Conservation (phyloP, 2,329 filamentous ascomycete species). For the Orbilia ellipsospora region DNA sequence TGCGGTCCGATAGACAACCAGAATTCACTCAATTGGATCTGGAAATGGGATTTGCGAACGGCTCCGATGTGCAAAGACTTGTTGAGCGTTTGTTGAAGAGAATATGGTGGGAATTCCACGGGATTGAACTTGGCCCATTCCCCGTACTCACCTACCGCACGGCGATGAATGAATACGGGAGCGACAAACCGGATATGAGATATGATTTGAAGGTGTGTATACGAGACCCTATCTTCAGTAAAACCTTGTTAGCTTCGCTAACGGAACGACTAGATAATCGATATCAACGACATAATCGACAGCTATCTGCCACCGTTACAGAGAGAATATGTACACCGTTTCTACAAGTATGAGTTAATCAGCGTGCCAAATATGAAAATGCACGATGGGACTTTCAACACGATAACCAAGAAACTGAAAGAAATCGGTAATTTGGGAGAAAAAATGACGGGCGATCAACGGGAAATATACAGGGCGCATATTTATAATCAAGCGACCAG, state of each 20-base stretch:
- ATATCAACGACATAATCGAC: slow-evolving; percentile 13
- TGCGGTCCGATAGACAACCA: slow-evolving; percentile 90
- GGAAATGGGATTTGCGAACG: slow-evolving; percentile 87
- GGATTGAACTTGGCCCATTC: slow-evolving; percentile 66
- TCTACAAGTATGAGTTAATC: slow-evolving; percentile 28
- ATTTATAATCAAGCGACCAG: neutral
- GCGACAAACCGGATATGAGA: slow-evolving; percentile 91
- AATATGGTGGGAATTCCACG: slow-evolving; percentile 68
- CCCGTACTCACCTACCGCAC: slow-evolving; percentile 75
- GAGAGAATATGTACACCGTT: neutral
- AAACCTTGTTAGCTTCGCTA: neutral
- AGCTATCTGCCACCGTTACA: neutral
- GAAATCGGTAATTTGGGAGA: neutral
- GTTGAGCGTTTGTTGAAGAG: slow-evolving; percentile 68
- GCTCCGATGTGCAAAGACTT: slow-evolving; percentile 74
- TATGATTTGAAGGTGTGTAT: slow-evolving; percentile 6
- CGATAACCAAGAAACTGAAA: neutral
- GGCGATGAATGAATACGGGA: slow-evolving; percentile 83
- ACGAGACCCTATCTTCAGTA: neutral
- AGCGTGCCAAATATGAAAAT: slow-evolving; percentile 3
- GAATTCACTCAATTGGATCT: slow-evolving; percentile 96
- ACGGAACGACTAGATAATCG: slow-evolving; percentile 15
- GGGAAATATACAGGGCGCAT: neutral
- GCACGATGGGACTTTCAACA: neutral
- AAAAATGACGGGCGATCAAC: slow-evolving; percentile 8